Evolutionary conservation across 1,139 yeast genomes (phyloP).

Genomic region (Candida neerlandica): DNA sequence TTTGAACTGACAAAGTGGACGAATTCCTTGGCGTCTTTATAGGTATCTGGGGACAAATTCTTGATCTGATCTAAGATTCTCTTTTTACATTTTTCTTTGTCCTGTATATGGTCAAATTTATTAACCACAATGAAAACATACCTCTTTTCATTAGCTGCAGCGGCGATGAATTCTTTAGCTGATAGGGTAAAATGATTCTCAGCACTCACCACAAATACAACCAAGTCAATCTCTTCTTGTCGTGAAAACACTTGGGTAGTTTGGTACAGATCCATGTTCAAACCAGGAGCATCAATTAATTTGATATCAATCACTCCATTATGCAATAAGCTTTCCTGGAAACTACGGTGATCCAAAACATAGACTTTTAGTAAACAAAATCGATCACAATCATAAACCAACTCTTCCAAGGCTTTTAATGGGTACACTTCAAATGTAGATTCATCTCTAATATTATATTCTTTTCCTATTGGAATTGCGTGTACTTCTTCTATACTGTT

Average conservation of each 20-base stretch:
- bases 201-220: slow-evolving; percentile 93
- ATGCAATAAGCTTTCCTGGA: slow-evolving; percentile 70
- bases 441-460: slow-evolving; percentile 63
- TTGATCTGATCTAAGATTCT: slow-evolving; percentile 87
- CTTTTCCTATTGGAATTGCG: slow-evolving; percentile 64
- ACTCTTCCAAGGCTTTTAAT: slow-evolving; percentile 59
- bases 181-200: slow-evolving; percentile 94
- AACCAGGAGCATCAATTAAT: slow-evolving; percentile 95
- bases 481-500: slow-evolving; percentile 85
- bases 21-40: slow-evolving; percentile 82
- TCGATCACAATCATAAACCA: slow-evolving; percentile 75
- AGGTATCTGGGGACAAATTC: slow-evolving; percentile 84
- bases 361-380: slow-evolving; percentile 79
- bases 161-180: slow-evolving; percentile 89
- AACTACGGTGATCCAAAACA: slow-evolving; percentile 72
- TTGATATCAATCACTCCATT: slow-evolving; percentile 94
- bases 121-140: slow-evolving; percentile 93
- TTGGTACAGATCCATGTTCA: slow-evolving; percentile 89
- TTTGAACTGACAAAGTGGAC: slow-evolving; percentile 90
- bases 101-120: slow-evolving; percentile 80
- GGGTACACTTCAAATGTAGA: slow-evolving; percentile 62
- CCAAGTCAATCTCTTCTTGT: slow-evolving; percentile 96
- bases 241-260: slow-evolving; percentile 95
- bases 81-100: slow-evolving; percentile 75
- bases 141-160: slow-evolving; percentile 90